Evolutionary conservation across 176 grass and related monocot species (phyloP).

Genomic region (Paspalum notatum): DNA sequence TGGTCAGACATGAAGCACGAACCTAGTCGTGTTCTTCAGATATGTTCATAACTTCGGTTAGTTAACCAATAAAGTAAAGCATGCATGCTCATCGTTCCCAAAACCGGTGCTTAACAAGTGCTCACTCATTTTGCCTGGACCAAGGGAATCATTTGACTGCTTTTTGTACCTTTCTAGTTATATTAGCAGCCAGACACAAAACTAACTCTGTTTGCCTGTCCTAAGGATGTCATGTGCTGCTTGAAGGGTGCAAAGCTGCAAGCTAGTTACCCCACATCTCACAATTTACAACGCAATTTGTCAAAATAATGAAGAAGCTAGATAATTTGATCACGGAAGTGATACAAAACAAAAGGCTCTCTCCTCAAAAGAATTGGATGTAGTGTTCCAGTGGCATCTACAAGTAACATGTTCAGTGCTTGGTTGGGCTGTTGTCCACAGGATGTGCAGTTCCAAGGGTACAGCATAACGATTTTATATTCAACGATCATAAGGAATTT

Average conservation of each 20-base stretch:
- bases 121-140: background rate
- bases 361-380: background rate
- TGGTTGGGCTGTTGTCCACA: constrained; percentile 11
- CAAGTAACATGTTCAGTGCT: background rate
- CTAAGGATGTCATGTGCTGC: constrained; percentile 39
- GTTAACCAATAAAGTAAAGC: constrained; percentile 37
- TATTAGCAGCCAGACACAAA: constrained; percentile 36
- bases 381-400: background rate
- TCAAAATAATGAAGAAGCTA: background rate
- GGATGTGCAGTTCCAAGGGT: constrained; percentile 31
- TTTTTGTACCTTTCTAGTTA: constrained; percentile 19
- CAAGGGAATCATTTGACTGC: constrained; percentile 47
- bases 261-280: background rate
- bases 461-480: constrained; percentile 25
- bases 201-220: constrained; percentile 41
- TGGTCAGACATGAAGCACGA: constrained; percentile 11
- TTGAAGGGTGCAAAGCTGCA: background rate
- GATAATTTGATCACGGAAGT: background rate
- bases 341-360: background rate
- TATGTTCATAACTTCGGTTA: background rate
- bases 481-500: constrained; percentile 26
- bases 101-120: constrained; percentile 7
- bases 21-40: constrained; percentile 38
- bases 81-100: constrained; percentile 35
- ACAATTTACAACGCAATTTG: background rate